Evolutionary conservation across 352 stramenopile species (phyloP).

Genomic region (Phytophthora lateralis): DNA sequence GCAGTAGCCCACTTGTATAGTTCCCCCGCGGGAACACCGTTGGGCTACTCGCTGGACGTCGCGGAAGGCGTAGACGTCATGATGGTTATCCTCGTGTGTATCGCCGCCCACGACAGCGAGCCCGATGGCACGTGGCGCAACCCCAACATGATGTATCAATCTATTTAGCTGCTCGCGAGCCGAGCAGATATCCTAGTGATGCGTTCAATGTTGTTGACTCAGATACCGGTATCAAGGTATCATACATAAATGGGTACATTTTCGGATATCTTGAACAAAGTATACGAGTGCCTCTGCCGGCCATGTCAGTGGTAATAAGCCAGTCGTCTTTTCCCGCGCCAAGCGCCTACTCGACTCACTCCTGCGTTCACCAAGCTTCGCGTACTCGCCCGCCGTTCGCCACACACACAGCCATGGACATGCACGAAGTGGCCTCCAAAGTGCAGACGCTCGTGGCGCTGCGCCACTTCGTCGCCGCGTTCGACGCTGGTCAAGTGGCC

Average conservation of each 20-base stretch:
- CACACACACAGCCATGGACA: constrained; percentile 22
- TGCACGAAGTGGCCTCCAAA: constrained; percentile 37
- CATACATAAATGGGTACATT: constrained; percentile 3
- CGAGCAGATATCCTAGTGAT: background rate
- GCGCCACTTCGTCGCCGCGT: constrained; percentile 44
- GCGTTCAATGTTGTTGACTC: constrained; percentile 5
- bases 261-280: constrained; percentile 8
- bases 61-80: constrained; percentile 44
- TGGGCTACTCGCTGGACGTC: constrained; percentile 41
- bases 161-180: constrained; percentile 3
- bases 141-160: constrained; percentile 10
- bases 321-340: background rate
- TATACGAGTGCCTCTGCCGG: background rate
- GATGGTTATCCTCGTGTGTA: constrained; percentile 37
- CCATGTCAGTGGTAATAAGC: constrained; percentile 4
- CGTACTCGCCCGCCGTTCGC: background rate
- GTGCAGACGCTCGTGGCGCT: constrained; percentile 44
- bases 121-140: constrained; percentile 17
- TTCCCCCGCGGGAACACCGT: constrained; percentile 15
- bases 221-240: constrained; percentile 4
- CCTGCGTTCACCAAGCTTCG: constrained; percentile 4
- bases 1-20: constrained; percentile 43
- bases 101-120: constrained; percentile 38
- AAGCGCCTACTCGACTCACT: constrained; percentile 4
- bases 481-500: constrained; percentile 36